These are phyloP conservation scores for Torulaspora maleeae DNA, from an alignment of 805 yeast genomes.

Conservation along the genomic window DNA sequence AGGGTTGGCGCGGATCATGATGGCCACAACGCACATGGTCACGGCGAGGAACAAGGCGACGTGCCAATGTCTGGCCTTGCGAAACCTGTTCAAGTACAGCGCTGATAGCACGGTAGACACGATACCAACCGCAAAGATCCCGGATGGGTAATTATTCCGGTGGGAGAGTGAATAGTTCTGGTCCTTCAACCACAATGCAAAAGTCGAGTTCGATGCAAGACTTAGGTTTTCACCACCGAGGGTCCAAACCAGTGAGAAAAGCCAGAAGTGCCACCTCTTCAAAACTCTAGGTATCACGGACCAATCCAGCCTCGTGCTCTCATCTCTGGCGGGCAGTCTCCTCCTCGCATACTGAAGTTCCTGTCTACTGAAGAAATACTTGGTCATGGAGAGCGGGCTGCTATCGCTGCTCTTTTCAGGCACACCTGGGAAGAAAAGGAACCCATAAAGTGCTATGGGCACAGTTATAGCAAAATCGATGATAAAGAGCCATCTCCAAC, in stretches of 20 bases:
- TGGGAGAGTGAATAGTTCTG: constrained; percentile 41
- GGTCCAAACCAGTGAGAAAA: constrained; percentile 49
- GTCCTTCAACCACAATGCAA: constrained; percentile 45
- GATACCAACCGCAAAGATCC: constrained; percentile 50
- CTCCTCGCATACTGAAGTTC: constrained; percentile 41
- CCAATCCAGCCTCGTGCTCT: constrained; percentile 38
- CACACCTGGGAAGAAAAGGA: constrained; percentile 54
- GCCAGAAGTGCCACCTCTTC: constrained; percentile 54
- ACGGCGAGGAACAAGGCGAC: constrained; percentile 44
- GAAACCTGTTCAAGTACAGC: constrained; percentile 41
- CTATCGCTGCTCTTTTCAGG: constrained; percentile 38
- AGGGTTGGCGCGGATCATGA: constrained; percentile 45
- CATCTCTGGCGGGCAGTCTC: constrained; percentile 41
- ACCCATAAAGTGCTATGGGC: constrained; percentile 54
- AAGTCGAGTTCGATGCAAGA: constrained; percentile 43
- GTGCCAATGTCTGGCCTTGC: constrained; percentile 46
- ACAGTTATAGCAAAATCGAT: constrained; percentile 56
- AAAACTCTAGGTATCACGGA: constrained; percentile 42
- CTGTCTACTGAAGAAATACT: constrained; percentile 38
- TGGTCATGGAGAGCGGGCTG: constrained; percentile 25
- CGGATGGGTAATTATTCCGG: constrained; percentile 51
- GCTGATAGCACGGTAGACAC: constrained; percentile 43
- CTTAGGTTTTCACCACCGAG: constrained; percentile 48
- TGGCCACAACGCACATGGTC: constrained; percentile 43
- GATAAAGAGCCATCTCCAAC: constrained; percentile 68